Evolutionary conservation across 306 rosid genomes (phyloP).

Genomic region (Carpinus fangiana): DNA sequence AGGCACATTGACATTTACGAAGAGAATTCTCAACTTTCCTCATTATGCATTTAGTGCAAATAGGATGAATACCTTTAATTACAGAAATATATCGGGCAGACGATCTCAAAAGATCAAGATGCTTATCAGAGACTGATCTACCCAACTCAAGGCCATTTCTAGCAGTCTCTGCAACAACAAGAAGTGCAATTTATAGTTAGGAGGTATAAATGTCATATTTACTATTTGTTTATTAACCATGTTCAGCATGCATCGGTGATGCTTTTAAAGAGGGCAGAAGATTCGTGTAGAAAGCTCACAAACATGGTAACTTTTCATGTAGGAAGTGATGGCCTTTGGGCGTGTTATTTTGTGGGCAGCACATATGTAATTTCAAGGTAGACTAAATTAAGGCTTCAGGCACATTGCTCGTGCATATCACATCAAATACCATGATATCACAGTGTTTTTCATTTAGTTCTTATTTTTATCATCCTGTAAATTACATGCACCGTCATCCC

Average conservation of each 20-base stretch:
- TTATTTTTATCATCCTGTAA: neutral
- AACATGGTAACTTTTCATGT: constrained; percentile 20
- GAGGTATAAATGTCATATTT: constrained; percentile 10
- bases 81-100: constrained; percentile 67
- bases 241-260: constrained; percentile 8
- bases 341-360: neutral
- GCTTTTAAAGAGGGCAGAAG: neutral
- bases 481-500: constrained; percentile 8
- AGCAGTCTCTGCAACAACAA: constrained; percentile 51
- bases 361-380: neutral
- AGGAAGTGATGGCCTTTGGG: neutral
- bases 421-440: neutral
- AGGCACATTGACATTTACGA: neutral
- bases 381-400: neutral
- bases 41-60: neutral
- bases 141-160: constrained; percentile 54
- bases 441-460: neutral
- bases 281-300: constrained; percentile 7
- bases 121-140: constrained; percentile 66
- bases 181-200: constrained; percentile 24
- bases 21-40: neutral
- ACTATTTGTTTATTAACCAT: neutral
- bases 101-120: constrained; percentile 76
- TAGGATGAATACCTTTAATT: constrained; percentile 56
- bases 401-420: neutral